These are phyloP conservation scores for Mycothermus thermophilus DNA, from an alignment of 495 filamentous ascomycete genomes.

Conservation along the genomic window DNA sequence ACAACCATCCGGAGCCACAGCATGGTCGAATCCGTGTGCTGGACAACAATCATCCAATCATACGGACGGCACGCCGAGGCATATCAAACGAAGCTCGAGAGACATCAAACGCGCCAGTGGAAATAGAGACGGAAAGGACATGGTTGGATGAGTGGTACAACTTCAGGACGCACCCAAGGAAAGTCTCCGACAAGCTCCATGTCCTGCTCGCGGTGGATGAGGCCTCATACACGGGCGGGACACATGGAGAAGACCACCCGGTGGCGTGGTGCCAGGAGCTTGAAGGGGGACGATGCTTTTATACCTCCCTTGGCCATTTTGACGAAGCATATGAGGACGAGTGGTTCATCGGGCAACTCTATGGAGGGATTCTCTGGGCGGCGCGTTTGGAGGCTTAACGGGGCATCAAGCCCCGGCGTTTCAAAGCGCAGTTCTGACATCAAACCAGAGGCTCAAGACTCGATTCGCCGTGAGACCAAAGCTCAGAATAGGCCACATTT, in stretches of 20 bases:
- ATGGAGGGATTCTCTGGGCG: slow-evolving; percentile 23
- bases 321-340: slow-evolving; percentile 23
- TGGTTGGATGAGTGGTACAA: slow-evolving; percentile 33
- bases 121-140: slow-evolving; percentile 5
- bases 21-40: slow-evolving; percentile 11
- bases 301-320: slow-evolving; percentile 29
- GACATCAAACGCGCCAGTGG: neutral
- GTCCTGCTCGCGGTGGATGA: slow-evolving; percentile 23
- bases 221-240: slow-evolving; percentile 18
- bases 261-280: slow-evolving; percentile 26
- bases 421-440: too few species aligned
- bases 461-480: too few species aligned
- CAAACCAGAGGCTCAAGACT: too few species aligned
- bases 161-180: slow-evolving; percentile 19
- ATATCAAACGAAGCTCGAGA: too few species aligned
- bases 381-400: too few species aligned
- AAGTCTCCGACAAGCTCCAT: slow-evolving; percentile 3
- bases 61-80: slow-evolving; percentile 3
- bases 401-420: too few species aligned
- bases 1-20: slow-evolving; percentile 22
- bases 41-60: slow-evolving; percentile 15
- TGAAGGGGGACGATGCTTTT: slow-evolving; percentile 23
- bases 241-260: slow-evolving; percentile 19
- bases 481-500: too few species aligned
- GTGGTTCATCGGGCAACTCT: slow-evolving; percentile 19